These are phyloP conservation scores for Paraphaeosphaeria minitans DNA, from an alignment of 2,329 filamentous ascomycete genomes.

Conservation along the genomic window DNA sequence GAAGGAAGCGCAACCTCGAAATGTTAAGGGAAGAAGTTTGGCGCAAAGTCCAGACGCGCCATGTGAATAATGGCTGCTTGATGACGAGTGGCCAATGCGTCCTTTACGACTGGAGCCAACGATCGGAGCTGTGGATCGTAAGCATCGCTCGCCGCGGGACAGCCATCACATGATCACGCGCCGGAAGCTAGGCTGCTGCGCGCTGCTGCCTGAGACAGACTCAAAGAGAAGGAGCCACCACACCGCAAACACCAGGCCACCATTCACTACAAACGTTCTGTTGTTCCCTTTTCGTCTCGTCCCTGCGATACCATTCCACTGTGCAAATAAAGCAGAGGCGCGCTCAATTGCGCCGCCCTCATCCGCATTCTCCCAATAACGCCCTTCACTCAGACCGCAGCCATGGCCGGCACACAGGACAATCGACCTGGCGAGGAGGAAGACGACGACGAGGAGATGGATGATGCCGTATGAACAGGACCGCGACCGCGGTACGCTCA, in stretches of 20 bases:
- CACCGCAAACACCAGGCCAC: constrained; percentile 11
- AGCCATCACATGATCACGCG: constrained; percentile 12
- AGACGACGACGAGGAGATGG: constrained; percentile 72
- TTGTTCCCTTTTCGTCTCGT: not conserved
- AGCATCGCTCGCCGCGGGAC: not conserved
- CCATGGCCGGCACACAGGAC: constrained; percentile 41
- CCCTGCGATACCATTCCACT: not conserved
- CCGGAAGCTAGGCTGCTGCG: constrained; percentile 8
- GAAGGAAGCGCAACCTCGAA: constrained; percentile 15
- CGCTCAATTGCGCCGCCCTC: not conserved
- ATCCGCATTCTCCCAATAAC: not conserved
- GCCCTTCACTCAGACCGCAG: constrained; percentile 1
- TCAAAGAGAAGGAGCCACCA: constrained; percentile 12
- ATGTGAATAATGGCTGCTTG: constrained; percentile 21
- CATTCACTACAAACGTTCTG: constrained; percentile 1
- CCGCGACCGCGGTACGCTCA: not conserved
- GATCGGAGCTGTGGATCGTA: constrained; percentile 33
- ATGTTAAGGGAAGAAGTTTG: constrained; percentile 14
- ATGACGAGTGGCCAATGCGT: constrained; percentile 34
- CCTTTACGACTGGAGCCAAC: constrained; percentile 21
- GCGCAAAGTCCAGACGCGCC: constrained; percentile 23
- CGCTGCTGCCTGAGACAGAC: constrained; percentile 29
- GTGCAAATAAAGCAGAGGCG: not conserved
- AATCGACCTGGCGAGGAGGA: constrained; percentile 55
- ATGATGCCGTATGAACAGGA: constrained; percentile 61